phyloP scores from a whole-genome alignment of 176 grass and related monocot species.

The Leersia perrieri region DNA sequence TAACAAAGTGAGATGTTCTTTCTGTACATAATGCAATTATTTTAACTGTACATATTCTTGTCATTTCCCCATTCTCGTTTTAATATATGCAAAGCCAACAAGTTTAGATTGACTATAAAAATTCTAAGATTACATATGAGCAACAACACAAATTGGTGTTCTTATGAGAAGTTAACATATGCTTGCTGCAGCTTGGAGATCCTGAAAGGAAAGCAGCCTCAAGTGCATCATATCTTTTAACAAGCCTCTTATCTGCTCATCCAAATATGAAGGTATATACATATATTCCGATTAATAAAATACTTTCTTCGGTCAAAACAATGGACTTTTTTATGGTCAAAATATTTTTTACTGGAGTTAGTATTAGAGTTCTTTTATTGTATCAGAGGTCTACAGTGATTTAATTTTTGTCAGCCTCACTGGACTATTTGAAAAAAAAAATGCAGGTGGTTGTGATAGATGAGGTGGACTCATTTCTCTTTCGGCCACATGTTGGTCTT shows the following conservation, averaged over 20 bases:
- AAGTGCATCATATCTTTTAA: constrained; percentile 80
- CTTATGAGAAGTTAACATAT: not conserved
- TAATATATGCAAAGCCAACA: not conserved
- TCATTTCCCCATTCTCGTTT: not conserved
- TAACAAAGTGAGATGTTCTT: constrained; percentile 73
- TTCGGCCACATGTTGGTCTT: constrained; percentile 84
- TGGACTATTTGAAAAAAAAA: constrained; percentile 8
- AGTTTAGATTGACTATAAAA: constrained; percentile 6
- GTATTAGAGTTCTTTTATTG: not conserved
- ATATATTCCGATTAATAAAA: too few relatives aligned
- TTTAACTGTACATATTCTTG: not conserved
- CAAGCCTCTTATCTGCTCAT: constrained; percentile 69
- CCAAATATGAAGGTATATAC: constrained; percentile 90
- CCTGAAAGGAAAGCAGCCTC: constrained; percentile 92
- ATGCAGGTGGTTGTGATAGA: constrained; percentile 90
- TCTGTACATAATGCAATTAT: constrained; percentile 3
- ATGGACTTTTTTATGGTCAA: too few relatives aligned
- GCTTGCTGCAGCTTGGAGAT: constrained; percentile 75
- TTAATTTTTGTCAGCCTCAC: not conserved
- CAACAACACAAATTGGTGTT: not conserved
- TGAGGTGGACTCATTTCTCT: constrained; percentile 95
- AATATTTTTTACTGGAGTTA: too few relatives aligned
- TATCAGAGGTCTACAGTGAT: not conserved
- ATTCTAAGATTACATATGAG: not conserved
- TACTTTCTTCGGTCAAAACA: too few relatives aligned